A percentile compares a stretch with the other conserved stretches of the same genome.
These are phyloP conservation scores for Hypocrella siamensis DNA, from an alignment of 2,329 filamentous ascomycete genomes.

Conservation along the genomic window DNA sequence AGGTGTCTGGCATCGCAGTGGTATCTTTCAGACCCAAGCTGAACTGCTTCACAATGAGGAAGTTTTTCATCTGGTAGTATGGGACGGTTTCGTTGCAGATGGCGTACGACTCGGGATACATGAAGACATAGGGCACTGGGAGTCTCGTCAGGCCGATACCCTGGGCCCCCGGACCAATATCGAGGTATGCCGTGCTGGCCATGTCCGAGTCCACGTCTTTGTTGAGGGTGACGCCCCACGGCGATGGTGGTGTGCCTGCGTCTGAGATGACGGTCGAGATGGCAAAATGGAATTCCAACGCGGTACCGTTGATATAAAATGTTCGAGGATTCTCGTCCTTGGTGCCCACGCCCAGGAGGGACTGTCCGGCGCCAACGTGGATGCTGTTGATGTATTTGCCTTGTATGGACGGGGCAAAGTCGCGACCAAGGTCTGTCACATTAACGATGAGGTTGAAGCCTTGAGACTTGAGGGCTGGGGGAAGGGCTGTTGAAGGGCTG, in stretches of 20 bases:
- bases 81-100: slow-evolving; percentile 25
- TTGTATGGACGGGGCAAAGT: slow-evolving; percentile 25
- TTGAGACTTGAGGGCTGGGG: slow-evolving; percentile 6
- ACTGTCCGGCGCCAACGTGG: slow-evolving; percentile 25
- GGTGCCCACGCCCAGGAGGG: slow-evolving; percentile 19
- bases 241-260: slow-evolving; percentile 5
- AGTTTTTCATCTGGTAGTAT: slow-evolving; percentile 22
- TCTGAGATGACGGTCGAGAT: slow-evolving; percentile 2
- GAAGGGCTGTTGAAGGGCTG: slow-evolving; percentile 6
- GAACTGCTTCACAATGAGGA: slow-evolving; percentile 22
- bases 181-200: slow-evolving; percentile 1
- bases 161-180: background rate
- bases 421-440: slow-evolving; percentile 22
- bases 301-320: slow-evolving; percentile 36
- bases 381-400: slow-evolving; percentile 22
- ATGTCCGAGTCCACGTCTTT: slow-evolving; percentile 1
- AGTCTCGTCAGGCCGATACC: slow-evolving; percentile 17
- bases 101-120: slow-evolving; percentile 20
- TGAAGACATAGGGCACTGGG: slow-evolving; percentile 9
- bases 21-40: slow-evolving; percentile 6
- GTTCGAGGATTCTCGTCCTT: slow-evolving; percentile 11
- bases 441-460: slow-evolving; percentile 28
- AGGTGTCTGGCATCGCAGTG: slow-evolving; percentile 18
- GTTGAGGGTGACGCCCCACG: slow-evolving; percentile 6
- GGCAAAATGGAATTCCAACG: slow-evolving; percentile 13